These are phyloP conservation scores for Rachicladosporium sp. DNA, from an alignment of 2,329 filamentous ascomycete genomes.

Conservation along the genomic window DNA sequence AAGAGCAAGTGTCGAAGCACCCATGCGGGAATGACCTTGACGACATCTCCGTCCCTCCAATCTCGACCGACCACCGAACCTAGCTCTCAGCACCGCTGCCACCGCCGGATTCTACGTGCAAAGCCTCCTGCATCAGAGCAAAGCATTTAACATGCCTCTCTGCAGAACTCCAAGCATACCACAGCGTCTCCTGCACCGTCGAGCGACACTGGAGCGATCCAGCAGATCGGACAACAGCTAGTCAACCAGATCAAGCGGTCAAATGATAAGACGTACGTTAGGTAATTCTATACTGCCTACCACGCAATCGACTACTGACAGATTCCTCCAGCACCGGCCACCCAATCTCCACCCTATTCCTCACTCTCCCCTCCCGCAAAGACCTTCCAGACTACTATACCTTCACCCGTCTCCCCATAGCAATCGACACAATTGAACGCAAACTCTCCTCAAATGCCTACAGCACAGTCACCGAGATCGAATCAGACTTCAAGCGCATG, in stretches of 20 bases:
- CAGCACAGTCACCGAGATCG: slow-evolving; percentile 56
- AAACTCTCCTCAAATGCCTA: slow-evolving; percentile 62
- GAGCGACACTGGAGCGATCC: slow-evolving; percentile 17
- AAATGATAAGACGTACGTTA: slow-evolving; percentile 65
- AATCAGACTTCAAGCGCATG: slow-evolving; percentile 79
- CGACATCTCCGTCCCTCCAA: slow-evolving; percentile 14
- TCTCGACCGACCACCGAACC: slow-evolving; percentile 9
- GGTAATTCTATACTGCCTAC: no score
- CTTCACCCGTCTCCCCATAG: slow-evolving; percentile 64
- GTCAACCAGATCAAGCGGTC: slow-evolving; percentile 63
- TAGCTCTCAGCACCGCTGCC: slow-evolving; percentile 8
- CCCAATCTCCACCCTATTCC: slow-evolving; percentile 61
- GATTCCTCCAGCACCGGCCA: slow-evolving; percentile 49
- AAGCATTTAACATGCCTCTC: slow-evolving; percentile 8
- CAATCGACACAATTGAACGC: slow-evolving; percentile 61
- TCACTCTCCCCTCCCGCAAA: slow-evolving; percentile 45
- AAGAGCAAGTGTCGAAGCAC: slow-evolving; percentile 11
- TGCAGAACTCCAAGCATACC: slow-evolving; percentile 19
- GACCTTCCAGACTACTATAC: slow-evolving; percentile 64
- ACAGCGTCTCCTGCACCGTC: slow-evolving; percentile 8
- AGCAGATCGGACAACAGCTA: slow-evolving; percentile 55
- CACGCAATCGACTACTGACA: no score
- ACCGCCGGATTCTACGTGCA: slow-evolving; percentile 2
- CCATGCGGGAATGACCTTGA: slow-evolving; percentile 12
- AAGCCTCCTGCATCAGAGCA: slow-evolving; percentile 1